phyloP scores from a whole-genome alignment of 2,329 filamentous ascomycete genomes.

The Trichoderma gracile region DNA sequence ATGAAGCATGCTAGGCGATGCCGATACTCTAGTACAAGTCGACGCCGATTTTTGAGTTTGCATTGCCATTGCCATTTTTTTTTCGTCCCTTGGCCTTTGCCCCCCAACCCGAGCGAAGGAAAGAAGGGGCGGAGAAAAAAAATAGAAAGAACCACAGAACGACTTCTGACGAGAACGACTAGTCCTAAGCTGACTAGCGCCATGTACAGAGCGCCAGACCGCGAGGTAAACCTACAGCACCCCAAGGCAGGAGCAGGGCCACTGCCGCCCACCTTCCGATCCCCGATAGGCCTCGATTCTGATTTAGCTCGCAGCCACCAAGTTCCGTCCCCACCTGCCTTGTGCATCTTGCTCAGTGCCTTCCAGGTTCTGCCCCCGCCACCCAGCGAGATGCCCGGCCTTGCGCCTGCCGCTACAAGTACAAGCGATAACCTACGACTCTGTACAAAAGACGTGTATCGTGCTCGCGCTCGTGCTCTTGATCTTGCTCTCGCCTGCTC shows the following conservation, averaged over 20 bases:
- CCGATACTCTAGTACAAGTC: neutral
- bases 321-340: conserved; percentile 6
- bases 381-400: conserved; percentile 7
- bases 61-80: neutral
- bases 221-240: neutral
- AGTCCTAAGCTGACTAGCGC: neutral
- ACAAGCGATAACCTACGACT: neutral
- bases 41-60: neutral
- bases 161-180: neutral
- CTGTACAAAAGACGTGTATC: conserved; percentile 8
- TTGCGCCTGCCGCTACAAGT: neutral
- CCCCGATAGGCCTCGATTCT: conserved; percentile 23
- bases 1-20: conserved; percentile 18
- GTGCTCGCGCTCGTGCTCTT: neutral
- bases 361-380: conserved; percentile 6
- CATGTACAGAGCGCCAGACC: neutral
- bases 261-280: conserved; percentile 22
- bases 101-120: conserved; percentile 6
- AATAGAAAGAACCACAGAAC: conserved; percentile 9
- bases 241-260: neutral
- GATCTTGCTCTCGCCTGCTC: no score
- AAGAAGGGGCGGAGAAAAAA: conserved; percentile 19
- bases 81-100: neutral
- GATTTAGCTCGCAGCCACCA: conserved; percentile 24
- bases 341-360: conserved; percentile 16